Base-by-base conservation (phyloP, 176 grass and related monocot genomes). In the Triticum turgidum region DNA sequence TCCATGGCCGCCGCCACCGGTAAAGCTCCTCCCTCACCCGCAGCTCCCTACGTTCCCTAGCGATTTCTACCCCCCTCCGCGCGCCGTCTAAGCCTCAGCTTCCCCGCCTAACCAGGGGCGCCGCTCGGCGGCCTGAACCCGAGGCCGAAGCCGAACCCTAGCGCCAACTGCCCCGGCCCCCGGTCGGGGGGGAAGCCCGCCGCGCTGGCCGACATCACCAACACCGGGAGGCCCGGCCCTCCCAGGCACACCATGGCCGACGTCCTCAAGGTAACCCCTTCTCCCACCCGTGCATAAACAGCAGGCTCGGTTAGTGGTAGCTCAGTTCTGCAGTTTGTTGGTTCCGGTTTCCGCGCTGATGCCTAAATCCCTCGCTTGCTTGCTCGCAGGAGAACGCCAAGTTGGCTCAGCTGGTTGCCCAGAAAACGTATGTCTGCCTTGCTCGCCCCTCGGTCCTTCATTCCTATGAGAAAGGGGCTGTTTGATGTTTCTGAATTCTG, bases 191-290 rank as follows among this genome's bases (percentile, higher is more conserved):
- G 67, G 51, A 88, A 81, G 13, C 32, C 77, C 86, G 86, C 18
- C 41, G 82, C 88, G 30, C 83, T 88, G 30, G 73, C 79, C 7
- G 93, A 94, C 78, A 92, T 91, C 73, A 90, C 89, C 38, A 90
- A 94, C 73, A 86, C 87, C 9, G 85, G 81, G 58, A 91, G 79
- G 80, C 74, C 74, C 69, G 78, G 25, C 17, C 8, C 54, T 38
- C 12, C 49, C 61, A 87, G 84, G 84, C 87, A 81, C 47, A 11
- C 87, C 32, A n/a, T 67, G 69, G 51, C 67, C 22, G 87, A 87
- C 52, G 56, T 82, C 21, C 24, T 89, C 64, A 91, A 90, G 90
- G 88, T 92, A 61, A 59, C 17, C 56, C 65, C 65, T 3, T 14
- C 66, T 14, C 69, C 11, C 30, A 8, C 32, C 71, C 70, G 10